Evolutionary conservation across 768 basidiomycete genomes (phyloP).

Genomic region (Gloeophyllum trabeum): DNA sequence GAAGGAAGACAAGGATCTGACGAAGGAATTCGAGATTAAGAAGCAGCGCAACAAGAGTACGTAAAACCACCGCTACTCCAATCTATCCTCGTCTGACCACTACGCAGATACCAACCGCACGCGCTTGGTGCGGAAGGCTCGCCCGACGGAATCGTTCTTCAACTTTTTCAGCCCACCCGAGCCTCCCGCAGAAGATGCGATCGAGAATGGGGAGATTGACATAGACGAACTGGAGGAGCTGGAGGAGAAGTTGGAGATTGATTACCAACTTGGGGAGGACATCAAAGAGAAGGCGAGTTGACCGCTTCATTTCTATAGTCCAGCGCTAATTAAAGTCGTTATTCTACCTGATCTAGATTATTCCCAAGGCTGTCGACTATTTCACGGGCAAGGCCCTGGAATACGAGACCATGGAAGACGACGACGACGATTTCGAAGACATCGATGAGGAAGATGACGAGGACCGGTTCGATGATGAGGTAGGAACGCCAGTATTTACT

Average conservation of each 20-base stretch:
- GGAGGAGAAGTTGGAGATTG: constrained; percentile 88
- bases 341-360: constrained; percentile 58
- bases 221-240: constrained; percentile 83
- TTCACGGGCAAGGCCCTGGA: constrained; percentile 96
- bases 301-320: neutral
- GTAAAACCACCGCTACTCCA: constrained; percentile 1
- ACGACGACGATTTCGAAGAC: constrained; percentile 49
- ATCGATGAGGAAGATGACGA: constrained; percentile 37
- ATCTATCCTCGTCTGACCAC: neutral
- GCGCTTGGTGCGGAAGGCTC: constrained; percentile 75
- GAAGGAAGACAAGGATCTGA: constrained; percentile 98
- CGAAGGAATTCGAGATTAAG: constrained; percentile 96
- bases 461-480: constrained; percentile 51
- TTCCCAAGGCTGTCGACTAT: constrained; percentile 92
- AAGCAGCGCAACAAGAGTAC: constrained; percentile 98
- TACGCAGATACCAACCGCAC: constrained; percentile 70
- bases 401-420: constrained; percentile 50
- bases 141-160: constrained; percentile 94
- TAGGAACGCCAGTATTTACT: constrained; percentile 15
- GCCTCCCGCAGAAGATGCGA: constrained; percentile 54
- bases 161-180: constrained; percentile 89
- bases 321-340: neutral
- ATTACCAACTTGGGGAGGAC: constrained; percentile 98
- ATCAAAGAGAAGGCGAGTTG: constrained; percentile 83
- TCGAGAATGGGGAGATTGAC: constrained; percentile 65